phyloP scores from a whole-genome alignment of 495 filamentous ascomycete species.

The Tetracladium setigerum region DNA sequence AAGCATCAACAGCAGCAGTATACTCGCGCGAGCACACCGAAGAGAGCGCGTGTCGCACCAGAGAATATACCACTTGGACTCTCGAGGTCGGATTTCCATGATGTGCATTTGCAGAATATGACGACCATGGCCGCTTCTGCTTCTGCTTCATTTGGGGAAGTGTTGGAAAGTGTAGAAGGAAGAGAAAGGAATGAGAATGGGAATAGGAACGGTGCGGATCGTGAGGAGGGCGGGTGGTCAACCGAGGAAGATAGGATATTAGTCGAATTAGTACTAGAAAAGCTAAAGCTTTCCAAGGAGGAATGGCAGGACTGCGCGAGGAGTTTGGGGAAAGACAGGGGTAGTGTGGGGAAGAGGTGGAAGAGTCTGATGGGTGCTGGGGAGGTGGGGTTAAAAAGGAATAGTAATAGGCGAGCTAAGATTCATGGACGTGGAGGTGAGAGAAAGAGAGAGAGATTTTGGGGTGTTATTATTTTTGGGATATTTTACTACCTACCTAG shows the following conservation, averaged over 20 bases:
- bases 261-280: conserved; percentile 67
- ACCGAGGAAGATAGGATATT: conserved; percentile 63
- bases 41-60: conserved; percentile 56
- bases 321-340: conserved; percentile 57
- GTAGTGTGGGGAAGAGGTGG: conserved; percentile 62
- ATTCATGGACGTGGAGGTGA: conserved; percentile 46
- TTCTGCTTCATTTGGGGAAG: not conserved
- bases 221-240: conserved; percentile 47
- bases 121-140: too few relatives aligned
- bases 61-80: conserved; percentile 62
- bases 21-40: conserved; percentile 53
- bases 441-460: too few relatives aligned
- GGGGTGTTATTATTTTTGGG: too few relatives aligned
- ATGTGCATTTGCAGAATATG: conserved; percentile 36
- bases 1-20: conserved; percentile 4
- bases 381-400: conserved; percentile 49
- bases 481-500: too few relatives aligned
- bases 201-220: conserved; percentile 24
- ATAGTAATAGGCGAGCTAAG: conserved; percentile 36
- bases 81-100: conserved; percentile 56
- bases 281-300: conserved; percentile 60
- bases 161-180: too few relatives aligned
- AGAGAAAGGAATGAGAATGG: not conserved
- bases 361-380: conserved; percentile 55
- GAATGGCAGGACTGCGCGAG: conserved; percentile 78